Percentiles rank a stretch among this genome's conserved stretches.
These are phyloP conservation scores for Candida chilensis DNA, from an alignment of 805 yeast genomes.

Conservation along the genomic window DNA sequence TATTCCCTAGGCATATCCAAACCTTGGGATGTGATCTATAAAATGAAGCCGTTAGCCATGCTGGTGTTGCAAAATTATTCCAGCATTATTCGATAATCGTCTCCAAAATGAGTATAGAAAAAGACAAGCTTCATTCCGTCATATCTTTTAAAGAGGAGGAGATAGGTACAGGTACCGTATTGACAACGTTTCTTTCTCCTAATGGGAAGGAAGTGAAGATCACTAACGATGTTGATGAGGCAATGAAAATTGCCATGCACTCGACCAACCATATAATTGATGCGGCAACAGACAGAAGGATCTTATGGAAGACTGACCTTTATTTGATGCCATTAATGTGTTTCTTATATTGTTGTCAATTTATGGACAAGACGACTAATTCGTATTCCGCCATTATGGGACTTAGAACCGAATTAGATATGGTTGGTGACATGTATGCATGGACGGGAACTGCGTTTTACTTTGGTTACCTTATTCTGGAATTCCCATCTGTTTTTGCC, in stretches of 20 bases:
- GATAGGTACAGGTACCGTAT: conserved; percentile 1
- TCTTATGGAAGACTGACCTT: conserved; percentile 41
- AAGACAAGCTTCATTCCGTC: no score
- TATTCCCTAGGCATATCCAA: no score
- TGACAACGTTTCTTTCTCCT: conserved; percentile 13
- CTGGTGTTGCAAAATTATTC: no score
- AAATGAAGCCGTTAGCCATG: no score
- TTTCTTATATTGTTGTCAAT: conserved; percentile 39
- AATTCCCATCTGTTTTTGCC: conserved; percentile 17
- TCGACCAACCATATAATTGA: conserved; percentile 16
- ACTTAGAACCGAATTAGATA: conserved; percentile 29
- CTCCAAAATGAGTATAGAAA: no score
- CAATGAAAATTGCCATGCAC: conserved; percentile 29
- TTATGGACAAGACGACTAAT: conserved; percentile 50
- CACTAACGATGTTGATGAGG: conserved; percentile 34
- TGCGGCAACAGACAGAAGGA: conserved; percentile 18
- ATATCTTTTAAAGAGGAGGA: no score
- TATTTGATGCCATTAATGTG: conserved; percentile 42
- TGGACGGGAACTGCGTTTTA: conserved; percentile 7
- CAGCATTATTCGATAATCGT: no score
- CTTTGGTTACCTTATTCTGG: conserved; percentile 23
- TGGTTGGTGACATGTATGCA: conserved; percentile 25
- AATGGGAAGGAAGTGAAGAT: conserved; percentile 11
- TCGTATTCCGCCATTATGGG: conserved; percentile 48
- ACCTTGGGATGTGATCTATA: no score